A percentile compares a stretch with the other conserved stretches of the same genome.
Conservation (phyloP, 768 basidiomycete genomes). For the Termitomyces sp. region DNA sequence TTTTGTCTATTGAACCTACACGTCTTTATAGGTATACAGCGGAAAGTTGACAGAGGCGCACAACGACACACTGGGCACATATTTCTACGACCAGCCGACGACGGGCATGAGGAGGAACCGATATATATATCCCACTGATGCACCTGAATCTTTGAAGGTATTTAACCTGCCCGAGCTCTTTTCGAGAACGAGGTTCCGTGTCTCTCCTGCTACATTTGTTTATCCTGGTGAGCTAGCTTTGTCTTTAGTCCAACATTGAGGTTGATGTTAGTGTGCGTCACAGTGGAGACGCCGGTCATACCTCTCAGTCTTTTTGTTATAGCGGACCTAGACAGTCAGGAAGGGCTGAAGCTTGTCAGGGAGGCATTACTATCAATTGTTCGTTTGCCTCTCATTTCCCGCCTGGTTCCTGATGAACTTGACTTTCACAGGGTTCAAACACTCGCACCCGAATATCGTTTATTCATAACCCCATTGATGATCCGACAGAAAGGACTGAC, state of each 20-base stretch:
- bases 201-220: conserved; percentile 44
- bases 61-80: conserved; percentile 50
- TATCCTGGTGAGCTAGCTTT: conserved; percentile 48
- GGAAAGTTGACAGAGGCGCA: conserved; percentile 52
- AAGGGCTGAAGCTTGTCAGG: conserved; percentile 53
- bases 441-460: conserved; percentile 63
- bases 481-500: conserved; percentile 11
- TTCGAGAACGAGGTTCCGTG: conserved; percentile 36
- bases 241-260: not conserved
- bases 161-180: conserved; percentile 55
- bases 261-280: not conserved
- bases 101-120: conserved; percentile 68
- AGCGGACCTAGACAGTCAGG: conserved; percentile 68
- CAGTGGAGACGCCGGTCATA: conserved; percentile 27
- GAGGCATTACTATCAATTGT: conserved; percentile 68
- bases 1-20: not conserved
- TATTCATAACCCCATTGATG: conserved; percentile 60
- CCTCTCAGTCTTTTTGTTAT: conserved; percentile 60
- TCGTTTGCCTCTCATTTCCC: conserved; percentile 15
- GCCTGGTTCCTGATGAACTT: not conserved
- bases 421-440: conserved; percentile 31
- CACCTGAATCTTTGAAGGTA: conserved; percentile 44
- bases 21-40: conserved; percentile 46
- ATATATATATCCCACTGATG: conserved; percentile 56
- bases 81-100: conserved; percentile 88